Base-by-base conservation (phyloP, 257 asterid species). In the Verbascum thapsus region DNA sequence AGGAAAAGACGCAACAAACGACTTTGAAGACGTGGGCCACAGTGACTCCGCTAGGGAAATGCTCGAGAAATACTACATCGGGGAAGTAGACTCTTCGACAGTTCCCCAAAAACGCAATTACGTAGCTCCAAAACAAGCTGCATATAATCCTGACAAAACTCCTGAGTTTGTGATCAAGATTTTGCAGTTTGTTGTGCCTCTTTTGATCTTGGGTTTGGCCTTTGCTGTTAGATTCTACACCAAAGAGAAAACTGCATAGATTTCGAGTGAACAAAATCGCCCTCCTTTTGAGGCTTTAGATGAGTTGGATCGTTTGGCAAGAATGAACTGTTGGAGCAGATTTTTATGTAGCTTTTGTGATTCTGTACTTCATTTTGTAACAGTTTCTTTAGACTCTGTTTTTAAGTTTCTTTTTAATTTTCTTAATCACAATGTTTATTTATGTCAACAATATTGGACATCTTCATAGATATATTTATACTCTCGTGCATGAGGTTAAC, bases 1-100 rank as follows among this genome's bases (percentile, higher is more conserved):
- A 90, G 97, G 95, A 35, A 90, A 90, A 66, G 98, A 90, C 61
- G 96, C 96, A 30, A 83, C 95, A 19, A 72, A 76, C 17, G 96
- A 89, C 76, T 89, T 84, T 13, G 96, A 89, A 69, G 96, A 90
- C 45, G 78, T 78, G 26, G 96, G 96, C 13, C 96, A 90, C 78
- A 87, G 96, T 67, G 95, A 90, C 58, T 40, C 75, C 0, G 96
- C 97, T 13, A 79, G 85, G 56, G 85, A 85, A 7, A 72, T 76
- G 85, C 71, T 87, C 94, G 79, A 48, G 35, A 72, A 82, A 44
- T 90, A 81, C 78, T 88, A 48, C 88, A 82, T 85, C 13, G 98
- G 95, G 48, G 79, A 71, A 30, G 77, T 87, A 1, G 91, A 90
- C 73, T 59, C 20, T 72, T 47, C 92, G 3, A 78, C 90, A 0